Evolutionary conservation across 768 basidiomycete genomes (phyloP).

Genomic region (Lentinula aciculospora): DNA sequence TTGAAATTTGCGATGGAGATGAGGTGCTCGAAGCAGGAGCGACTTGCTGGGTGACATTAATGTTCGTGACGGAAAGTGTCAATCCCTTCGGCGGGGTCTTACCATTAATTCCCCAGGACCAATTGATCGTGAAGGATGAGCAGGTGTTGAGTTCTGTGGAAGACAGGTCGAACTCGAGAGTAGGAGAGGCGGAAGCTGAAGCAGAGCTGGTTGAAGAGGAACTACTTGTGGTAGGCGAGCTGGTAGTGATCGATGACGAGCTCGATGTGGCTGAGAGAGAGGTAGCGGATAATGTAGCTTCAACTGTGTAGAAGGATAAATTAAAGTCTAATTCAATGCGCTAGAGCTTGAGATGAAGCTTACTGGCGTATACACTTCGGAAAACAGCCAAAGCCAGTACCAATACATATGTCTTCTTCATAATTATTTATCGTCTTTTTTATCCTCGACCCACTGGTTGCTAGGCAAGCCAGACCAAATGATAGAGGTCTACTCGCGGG

Average conservation of each 20-base stretch:
- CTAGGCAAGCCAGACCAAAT: not conserved
- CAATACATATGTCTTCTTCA: not conserved
- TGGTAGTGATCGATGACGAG: not conserved
- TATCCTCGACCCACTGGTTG: not conserved
- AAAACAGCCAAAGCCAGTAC: not conserved
- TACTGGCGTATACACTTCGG: not conserved
- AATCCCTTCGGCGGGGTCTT: not conserved
- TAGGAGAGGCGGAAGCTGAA: not conserved
- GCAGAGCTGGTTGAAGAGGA: not conserved
- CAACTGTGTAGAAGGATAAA: not conserved
- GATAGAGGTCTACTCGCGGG: not conserved
- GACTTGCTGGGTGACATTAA: not conserved
- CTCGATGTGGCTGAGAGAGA: not conserved
- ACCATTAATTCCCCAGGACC: not conserved
- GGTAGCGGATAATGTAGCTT: not conserved
- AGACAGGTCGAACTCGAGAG: not conserved
- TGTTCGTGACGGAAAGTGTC: conserved; percentile 3
- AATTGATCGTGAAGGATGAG: not conserved
- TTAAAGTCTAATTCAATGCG: not conserved
- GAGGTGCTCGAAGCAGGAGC: not conserved
- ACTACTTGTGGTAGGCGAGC: not conserved
- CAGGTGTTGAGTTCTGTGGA: not conserved
- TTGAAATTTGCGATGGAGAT: not conserved
- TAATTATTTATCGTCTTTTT: not conserved
- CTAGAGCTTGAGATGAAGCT: not conserved